These are phyloP conservation scores for Amphibolis antarctica DNA, from an alignment of 106 monocot species.

Conservation along the genomic window DNA sequence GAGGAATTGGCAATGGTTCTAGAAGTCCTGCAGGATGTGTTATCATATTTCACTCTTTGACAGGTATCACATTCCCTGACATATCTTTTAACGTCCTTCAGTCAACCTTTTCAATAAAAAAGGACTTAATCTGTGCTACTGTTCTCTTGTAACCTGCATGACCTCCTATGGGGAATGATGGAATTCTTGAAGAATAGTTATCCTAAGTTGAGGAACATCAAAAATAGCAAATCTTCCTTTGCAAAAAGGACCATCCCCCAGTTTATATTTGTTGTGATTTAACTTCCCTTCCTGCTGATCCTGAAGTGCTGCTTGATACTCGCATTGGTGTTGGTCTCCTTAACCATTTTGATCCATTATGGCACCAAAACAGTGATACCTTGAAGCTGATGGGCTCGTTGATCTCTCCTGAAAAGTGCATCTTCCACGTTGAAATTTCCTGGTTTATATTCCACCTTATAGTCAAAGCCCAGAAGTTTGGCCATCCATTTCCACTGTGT, in stretches of 20 bases:
- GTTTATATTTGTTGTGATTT: no score
- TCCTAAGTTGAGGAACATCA: no score
- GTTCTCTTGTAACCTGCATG: background rate
- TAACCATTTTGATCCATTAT: background rate
- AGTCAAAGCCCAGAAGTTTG: background rate
- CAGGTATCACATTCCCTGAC: background rate
- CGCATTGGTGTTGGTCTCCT: no score
- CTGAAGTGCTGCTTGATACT: no score
- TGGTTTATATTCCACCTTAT: background rate
- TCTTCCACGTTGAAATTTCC: background rate
- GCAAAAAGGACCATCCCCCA: background rate
- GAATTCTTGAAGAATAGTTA: background rate
- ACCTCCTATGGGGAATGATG: background rate
- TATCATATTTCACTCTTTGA: background rate
- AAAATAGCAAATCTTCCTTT: background rate
- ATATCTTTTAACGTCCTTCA: background rate
- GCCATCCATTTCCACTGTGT: background rate
- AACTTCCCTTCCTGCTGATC: no score
- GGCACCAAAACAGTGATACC: no score
- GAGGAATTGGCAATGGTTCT: background rate
- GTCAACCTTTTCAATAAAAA: background rate
- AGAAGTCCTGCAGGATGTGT: background rate
- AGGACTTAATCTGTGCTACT: background rate
- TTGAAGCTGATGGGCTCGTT: no score
- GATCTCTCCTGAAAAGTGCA: background rate